Evolutionary conservation across 2,329 filamentous ascomycete genomes (phyloP), one percentile per base, ranked within the genome.

Genomic region (Xylaria arbuscula): DNA sequence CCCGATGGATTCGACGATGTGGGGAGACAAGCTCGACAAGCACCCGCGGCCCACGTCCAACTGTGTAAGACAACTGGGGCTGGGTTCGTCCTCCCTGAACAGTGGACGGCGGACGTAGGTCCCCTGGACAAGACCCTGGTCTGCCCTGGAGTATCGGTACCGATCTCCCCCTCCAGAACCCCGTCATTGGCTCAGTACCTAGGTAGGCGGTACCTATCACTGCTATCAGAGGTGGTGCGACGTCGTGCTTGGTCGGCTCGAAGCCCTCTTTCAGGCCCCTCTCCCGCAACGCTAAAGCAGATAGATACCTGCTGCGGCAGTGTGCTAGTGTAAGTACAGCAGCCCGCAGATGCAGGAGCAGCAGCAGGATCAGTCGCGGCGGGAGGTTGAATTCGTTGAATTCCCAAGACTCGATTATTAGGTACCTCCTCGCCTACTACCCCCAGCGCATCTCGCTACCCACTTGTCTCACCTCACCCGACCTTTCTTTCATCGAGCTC

Each of bases 381-480:
- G 66, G 66, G 34, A 64, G 15, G 51, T 36, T 34, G 62, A 66
- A 56, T 67, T 53, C 68, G 51, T 36, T 34, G 62, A 66, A 56
- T 67, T 53, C 68, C 68, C 62, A 61, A 64, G 53, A 60, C 34
- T 64, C 60, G 59, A 71, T 69, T 64, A 62, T 55, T 57, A 57
- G 55, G 55, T 57, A 45, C 51, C 62, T 67, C 64, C 50, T 62
- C 67, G 64, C 56, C 64, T 67, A 47, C 61, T 64, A 62, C 62
- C 66, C 63, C 66, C 67, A 45, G 55, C 55, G 63, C 67, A 69
- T 69, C 54, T 69, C 58, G 59, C 64, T 70, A 66, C 60, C 69
- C 66, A 67, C 67, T 71, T 69, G 60, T 69, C 69, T 71, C 66
- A 69, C 66, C 64, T 69, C 53, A 59, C 24, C 66, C 60, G 47